phyloP scores from a whole-genome alignment of 257 asterid genomes.

The Ligustrum vulgare region DNA sequence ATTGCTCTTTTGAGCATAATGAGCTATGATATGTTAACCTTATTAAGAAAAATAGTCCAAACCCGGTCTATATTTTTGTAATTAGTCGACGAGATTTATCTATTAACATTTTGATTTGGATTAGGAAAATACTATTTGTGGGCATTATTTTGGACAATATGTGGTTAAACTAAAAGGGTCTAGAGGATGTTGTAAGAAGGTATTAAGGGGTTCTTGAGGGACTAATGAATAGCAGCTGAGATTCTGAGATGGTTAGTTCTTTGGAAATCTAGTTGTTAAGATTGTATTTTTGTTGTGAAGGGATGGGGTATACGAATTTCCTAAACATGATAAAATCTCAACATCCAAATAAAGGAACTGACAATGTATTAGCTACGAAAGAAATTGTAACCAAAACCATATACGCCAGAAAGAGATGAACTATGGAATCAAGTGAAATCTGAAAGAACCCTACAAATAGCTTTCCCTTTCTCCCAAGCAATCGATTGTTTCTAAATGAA shows the following conservation, averaged over 20 bases:
- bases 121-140: not conserved
- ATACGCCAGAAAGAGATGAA: not conserved
- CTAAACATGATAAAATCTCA: no score
- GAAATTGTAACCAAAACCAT: no score
- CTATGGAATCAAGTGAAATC: not conserved
- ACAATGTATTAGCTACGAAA: no score
- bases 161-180: not conserved
- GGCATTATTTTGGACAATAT: not conserved
- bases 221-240: not conserved
- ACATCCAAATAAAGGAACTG: not conserved
- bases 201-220: not conserved
- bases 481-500: not conserved
- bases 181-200: not conserved
- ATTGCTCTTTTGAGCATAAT: no score
- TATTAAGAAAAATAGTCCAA: no score
- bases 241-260: not conserved
- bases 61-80: no score
- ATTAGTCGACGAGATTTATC: no score
- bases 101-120: not conserved
- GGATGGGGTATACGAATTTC: no score
- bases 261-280: not conserved
- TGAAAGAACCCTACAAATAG: not conserved
- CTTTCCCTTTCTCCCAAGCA: not conserved
- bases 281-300: no score
- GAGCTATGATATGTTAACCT: no score